A percentile compares a stretch with the other conserved stretches of the same genome.
Conservation (phyloP, 225 moss, liverwort and hornwort genomes). For the Sphagnum contortum region DNA sequence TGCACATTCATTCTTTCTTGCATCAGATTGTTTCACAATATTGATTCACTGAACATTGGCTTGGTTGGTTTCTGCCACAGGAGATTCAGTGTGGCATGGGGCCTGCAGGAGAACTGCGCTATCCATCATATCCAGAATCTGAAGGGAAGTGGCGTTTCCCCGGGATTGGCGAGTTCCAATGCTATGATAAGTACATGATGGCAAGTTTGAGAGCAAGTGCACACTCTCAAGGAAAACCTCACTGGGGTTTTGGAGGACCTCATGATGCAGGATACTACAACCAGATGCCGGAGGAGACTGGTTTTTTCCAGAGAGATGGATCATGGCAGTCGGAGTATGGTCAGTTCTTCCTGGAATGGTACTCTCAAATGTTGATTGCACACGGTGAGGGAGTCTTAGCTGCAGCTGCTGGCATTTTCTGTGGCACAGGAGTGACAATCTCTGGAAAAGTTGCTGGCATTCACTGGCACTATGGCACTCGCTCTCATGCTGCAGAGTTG, state of each 20-base stretch:
- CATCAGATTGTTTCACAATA: no score
- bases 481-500: conserved; percentile 68
- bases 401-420: conserved; percentile 53
- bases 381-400: conserved; percentile 52
- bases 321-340: conserved; percentile 60
- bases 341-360: conserved; percentile 71
- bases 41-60: no score
- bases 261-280: conserved; percentile 55
- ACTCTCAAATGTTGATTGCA: conserved; percentile 61
- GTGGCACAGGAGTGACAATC: conserved; percentile 52
- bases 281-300: conserved; percentile 58
- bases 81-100: conserved; percentile 86
- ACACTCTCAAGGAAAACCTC: conserved; percentile 26
- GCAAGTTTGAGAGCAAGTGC: conserved; percentile 44
- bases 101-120: conserved; percentile 70
- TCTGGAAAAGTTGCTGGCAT: conserved; percentile 80
- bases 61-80: conserved; percentile 8
- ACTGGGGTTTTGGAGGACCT: conserved; percentile 56
- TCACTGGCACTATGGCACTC: conserved; percentile 71
- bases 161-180: conserved; percentile 69
- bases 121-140: conserved; percentile 62
- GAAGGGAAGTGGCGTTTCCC: conserved; percentile 66
- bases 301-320: conserved; percentile 50
- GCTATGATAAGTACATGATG: conserved; percentile 62
- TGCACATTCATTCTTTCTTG: no score